Percentiles rank a stretch among this genome's conserved stretches.
Evolutionary conservation across 2,329 filamentous ascomycete genomes (phyloP).

Genomic region (Cercospora zeae-maydis): DNA sequence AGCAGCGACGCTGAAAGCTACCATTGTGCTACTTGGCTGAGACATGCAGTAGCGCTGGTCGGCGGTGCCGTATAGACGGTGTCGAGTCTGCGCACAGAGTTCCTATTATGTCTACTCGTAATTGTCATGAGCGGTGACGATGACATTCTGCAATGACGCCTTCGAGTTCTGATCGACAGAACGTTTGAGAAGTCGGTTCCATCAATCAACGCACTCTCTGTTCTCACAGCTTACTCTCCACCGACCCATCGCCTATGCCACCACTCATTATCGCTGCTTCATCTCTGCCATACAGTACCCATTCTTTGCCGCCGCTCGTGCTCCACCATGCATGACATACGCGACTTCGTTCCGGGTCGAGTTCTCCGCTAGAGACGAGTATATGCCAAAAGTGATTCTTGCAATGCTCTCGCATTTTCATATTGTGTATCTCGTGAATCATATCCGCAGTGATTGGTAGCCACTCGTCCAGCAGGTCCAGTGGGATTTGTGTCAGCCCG

Average conservation of each 20-base stretch:
- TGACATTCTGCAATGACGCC: neutral
- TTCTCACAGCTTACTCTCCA: conserved; percentile 20
- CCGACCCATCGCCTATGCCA: conserved; percentile 27
- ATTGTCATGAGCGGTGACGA: neutral
- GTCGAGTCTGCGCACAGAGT: neutral
- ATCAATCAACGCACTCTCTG: neutral
- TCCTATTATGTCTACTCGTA: neutral
- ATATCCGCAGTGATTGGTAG: conserved; percentile 67
- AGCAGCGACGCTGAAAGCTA: conserved; percentile 1
- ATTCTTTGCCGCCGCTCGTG: conserved; percentile 57
- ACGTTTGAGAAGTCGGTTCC: neutral
- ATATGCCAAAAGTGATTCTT: conserved; percentile 75
- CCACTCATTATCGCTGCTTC: conserved; percentile 52
- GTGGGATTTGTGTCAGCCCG: conserved; percentile 68
- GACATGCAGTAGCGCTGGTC: conserved; percentile 7
- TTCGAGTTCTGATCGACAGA: neutral
- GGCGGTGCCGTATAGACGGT: conserved; percentile 5
- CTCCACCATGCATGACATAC: conserved; percentile 86
- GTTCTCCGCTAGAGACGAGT: conserved; percentile 68
- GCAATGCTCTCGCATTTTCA: conserved; percentile 59
- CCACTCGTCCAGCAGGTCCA: conserved; percentile 74
- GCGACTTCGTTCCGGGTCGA: conserved; percentile 80
- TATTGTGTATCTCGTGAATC: conserved; percentile 61
- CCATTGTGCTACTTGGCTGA: neutral
- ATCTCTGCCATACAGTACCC: conserved; percentile 49